Evolutionary conservation across 2,329 filamentous ascomycete genomes (phyloP), one percentile per base, ranked within the genome.

Genomic region (Exophiala xenobiotica): DNA sequence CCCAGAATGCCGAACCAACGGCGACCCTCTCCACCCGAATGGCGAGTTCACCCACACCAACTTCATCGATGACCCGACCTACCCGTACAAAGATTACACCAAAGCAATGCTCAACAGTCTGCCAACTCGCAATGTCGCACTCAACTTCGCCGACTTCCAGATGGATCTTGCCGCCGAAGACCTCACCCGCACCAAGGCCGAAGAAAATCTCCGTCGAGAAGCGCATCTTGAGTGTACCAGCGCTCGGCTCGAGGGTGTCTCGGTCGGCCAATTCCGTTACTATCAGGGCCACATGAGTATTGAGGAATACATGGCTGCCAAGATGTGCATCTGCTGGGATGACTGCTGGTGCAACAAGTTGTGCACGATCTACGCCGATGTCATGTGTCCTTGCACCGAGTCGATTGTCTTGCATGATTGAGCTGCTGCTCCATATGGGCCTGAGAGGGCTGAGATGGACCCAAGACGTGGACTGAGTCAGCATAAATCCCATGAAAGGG

Each of bases 301-400:
- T 18, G 60, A 57, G 33, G 56, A 62, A 23, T 62, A 62, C 49
- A 20, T 47, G 18, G 52, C 22, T n/a, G 49, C 46, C 7, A 46
- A 47, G 4, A 43, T 62, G 18, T 62, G 60, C 40, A 46, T 62
- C 16, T 62, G 60, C 52, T 62, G 60, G 60, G 56, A 48, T 16
- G 37, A 18, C 6, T 62, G 60, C 48, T 53, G 41, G 33, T 62
- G 60, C 51, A 49, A 29, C 19, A 57, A 57, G 47, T 35, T 62
- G 35, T 62, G 60, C 52, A 58, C 54, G n/a, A 45, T 54, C 26
- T 62, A 53, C 23, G 55, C 38, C 20, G 60, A 62, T 24, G 35
- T 62, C 42, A 18, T 56, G 20, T 62, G 60, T 23, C 58, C 58
- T n/a, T 62, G 60, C 53, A 50, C 14, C 45, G 35, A 54, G 35